Evolutionary conservation across 1,284 basidiomycete genomes (phyloP).

Genomic region (Marasmius tenuissimus): DNA sequence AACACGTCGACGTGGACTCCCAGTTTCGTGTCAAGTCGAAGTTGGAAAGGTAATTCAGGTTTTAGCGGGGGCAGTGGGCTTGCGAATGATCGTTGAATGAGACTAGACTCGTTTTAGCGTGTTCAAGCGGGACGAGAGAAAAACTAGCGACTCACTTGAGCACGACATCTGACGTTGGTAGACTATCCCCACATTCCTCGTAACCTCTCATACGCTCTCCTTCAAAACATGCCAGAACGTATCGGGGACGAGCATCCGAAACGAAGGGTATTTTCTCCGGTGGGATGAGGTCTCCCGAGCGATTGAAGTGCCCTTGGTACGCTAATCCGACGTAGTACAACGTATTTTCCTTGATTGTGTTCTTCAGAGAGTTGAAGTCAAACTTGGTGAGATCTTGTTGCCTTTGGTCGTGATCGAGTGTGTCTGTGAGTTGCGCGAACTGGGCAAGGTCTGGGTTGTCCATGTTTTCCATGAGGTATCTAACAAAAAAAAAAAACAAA

Average conservation of each 20-base stretch:
- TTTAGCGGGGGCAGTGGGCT: slow-evolving; percentile 30
- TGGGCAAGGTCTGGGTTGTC: slow-evolving; percentile 14
- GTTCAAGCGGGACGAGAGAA: slow-evolving; percentile 17
- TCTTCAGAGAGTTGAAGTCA: slow-evolving; percentile 27
- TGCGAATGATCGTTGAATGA: slow-evolving; percentile 28
- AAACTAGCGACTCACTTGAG: slow-evolving; percentile 22
- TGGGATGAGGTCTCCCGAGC: not conserved
- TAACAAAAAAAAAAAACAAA: too few relatives aligned
- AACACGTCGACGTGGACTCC: slow-evolving; percentile 26
- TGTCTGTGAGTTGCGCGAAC: slow-evolving; percentile 19
- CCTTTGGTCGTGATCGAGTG: slow-evolving; percentile 24
- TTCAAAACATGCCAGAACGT: slow-evolving; percentile 31
- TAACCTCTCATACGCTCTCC: slow-evolving; percentile 21
- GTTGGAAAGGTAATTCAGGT: slow-evolving; percentile 28
- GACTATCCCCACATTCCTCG: slow-evolving; percentile 17
- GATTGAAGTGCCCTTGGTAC: not conserved
- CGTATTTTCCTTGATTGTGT: not conserved
- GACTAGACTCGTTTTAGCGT: slow-evolving; percentile 13
- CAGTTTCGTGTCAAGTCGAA: slow-evolving; percentile 32
- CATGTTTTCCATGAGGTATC: slow-evolving; percentile 17
- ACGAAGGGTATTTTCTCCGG: not conserved
- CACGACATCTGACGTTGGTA: slow-evolving; percentile 27
- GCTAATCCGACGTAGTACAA: not conserved
- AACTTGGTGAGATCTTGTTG: slow-evolving; percentile 25
- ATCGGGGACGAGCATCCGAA: slow-evolving; percentile 19